Evolutionary conservation across 129 eudicot species (phyloP).

Genomic region (Escallonia herrerae): DNA sequence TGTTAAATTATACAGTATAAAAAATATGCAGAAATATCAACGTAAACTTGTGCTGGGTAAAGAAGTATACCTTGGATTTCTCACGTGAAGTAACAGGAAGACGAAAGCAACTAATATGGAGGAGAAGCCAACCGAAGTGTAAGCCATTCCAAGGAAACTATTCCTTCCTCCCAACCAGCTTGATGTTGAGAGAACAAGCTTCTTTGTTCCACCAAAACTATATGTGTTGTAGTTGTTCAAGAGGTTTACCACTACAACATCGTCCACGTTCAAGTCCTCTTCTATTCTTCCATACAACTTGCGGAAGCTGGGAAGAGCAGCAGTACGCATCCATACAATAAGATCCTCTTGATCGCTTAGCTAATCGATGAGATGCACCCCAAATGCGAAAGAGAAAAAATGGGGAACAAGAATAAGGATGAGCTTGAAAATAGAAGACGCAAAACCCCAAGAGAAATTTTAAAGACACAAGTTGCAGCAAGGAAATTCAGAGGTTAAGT

Average conservation of each 20-base stretch:
- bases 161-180: slow-evolving; percentile 91
- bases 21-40: slow-evolving; percentile 4
- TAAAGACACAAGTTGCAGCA: no score
- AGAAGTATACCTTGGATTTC: slow-evolving; percentile 59
- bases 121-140: slow-evolving; percentile 50
- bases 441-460: no score
- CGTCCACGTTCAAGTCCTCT: slow-evolving; percentile 65
- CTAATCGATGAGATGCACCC: slow-evolving; percentile 19
- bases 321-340: slow-evolving; percentile 95
- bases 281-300: slow-evolving; percentile 82
- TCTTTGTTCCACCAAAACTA: slow-evolving; percentile 74
- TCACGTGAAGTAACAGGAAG: slow-evolving; percentile 67
- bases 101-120: slow-evolving; percentile 51
- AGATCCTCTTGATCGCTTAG: slow-evolving; percentile 92
- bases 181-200: slow-evolving; percentile 77
- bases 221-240: slow-evolving; percentile 82
- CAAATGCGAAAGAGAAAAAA: no score
- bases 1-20: no score
- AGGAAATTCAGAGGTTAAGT: no score
- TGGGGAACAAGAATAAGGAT: no score
- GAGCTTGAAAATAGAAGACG: no score
- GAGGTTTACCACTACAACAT: slow-evolving; percentile 43
- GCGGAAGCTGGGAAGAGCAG: slow-evolving; percentile 88
- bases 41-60: neutral
- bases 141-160: slow-evolving; percentile 73